Conservation (phyloP, 2,329 filamentous ascomycete species). For the Penicillium frequentans region DNA sequence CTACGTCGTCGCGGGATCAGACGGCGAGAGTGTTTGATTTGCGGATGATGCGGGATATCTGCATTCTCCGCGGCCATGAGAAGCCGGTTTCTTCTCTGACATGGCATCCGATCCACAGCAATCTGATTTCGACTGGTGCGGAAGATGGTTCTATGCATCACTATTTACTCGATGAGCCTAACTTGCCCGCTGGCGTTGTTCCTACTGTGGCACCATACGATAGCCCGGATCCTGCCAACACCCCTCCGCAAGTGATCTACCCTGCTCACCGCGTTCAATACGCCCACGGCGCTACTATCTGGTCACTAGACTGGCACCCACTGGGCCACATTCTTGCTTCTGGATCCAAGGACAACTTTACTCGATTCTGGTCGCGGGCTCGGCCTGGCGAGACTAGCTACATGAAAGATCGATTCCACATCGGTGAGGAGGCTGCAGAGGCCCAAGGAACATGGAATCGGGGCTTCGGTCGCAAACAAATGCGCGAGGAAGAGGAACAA, state of each 20-base stretch:
- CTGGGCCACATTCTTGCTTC: conserved; percentile 93
- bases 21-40: conserved; percentile 92
- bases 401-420: conserved; percentile 89
- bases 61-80: conserved; percentile 88
- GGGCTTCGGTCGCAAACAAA: conserved; percentile 72
- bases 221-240: conserved; percentile 72
- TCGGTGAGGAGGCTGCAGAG: conserved; percentile 89
- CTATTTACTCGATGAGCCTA: conserved; percentile 94
- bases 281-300: conserved; percentile 93
- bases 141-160: conserved; percentile 88
- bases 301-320: conserved; percentile 98
- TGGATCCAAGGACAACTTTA: conserved; percentile 94
- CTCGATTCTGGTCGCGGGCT: conserved; percentile 91
- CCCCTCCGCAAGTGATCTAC: conserved; percentile 85
- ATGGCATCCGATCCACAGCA: conserved; percentile 92
- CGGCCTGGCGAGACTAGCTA: conserved; percentile 84
- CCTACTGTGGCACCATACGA: conserved; percentile 81
- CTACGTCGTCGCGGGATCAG: conserved; percentile 89
- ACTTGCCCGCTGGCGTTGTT: conserved; percentile 72
- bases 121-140: conserved; percentile 85
- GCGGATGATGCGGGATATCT: conserved; percentile 97
- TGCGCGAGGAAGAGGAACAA: conserved; percentile 89
- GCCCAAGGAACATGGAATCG: conserved; percentile 93
- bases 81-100: conserved; percentile 91
- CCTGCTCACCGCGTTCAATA: conserved; percentile 84